Evolutionary conservation across 2,329 filamentous ascomycete species (phyloP).

Genomic region (Corynespora cassiicola): DNA sequence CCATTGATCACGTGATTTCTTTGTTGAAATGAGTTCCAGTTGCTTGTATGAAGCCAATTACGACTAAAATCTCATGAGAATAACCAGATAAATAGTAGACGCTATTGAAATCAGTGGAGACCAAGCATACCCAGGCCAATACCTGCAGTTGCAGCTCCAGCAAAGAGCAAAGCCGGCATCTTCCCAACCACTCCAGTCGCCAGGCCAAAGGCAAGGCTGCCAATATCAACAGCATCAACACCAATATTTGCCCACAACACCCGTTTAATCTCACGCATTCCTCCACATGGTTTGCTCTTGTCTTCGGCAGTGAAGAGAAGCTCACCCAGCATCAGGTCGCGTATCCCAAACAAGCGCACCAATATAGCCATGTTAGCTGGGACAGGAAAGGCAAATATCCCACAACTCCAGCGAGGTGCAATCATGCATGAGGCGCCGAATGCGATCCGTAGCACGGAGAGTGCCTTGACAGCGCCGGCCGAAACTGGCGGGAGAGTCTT

Average conservation of each 20-base stretch:
- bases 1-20: too few species aligned
- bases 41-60: too few species aligned
- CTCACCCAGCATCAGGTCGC: constrained; percentile 30
- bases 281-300: constrained; percentile 17
- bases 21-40: too few species aligned
- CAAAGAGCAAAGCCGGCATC: constrained; percentile 19
- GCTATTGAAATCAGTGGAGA: too few species aligned
- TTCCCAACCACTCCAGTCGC: constrained; percentile 24
- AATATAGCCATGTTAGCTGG: constrained; percentile 17
- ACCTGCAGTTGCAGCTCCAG: constrained; percentile 20
- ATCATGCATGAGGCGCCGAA: constrained; percentile 25
- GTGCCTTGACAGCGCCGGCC: constrained; percentile 23
- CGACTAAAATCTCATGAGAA: too few species aligned
- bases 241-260: constrained; percentile 29
- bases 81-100: too few species aligned
- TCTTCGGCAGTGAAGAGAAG: constrained; percentile 29
- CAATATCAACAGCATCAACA: constrained; percentile 27
- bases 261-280: constrained; percentile 28
- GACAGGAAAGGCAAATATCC: constrained; percentile 23
- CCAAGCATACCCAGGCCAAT: constrained; percentile 24
- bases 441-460: constrained; percentile 24
- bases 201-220: constrained; percentile 22
- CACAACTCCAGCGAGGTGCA: constrained; percentile 25
- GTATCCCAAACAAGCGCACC: constrained; percentile 29
- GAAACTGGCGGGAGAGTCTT: constrained; percentile 17